Base-by-base conservation (phyloP, 75 land plant species). In the Picea glauca region DNA sequence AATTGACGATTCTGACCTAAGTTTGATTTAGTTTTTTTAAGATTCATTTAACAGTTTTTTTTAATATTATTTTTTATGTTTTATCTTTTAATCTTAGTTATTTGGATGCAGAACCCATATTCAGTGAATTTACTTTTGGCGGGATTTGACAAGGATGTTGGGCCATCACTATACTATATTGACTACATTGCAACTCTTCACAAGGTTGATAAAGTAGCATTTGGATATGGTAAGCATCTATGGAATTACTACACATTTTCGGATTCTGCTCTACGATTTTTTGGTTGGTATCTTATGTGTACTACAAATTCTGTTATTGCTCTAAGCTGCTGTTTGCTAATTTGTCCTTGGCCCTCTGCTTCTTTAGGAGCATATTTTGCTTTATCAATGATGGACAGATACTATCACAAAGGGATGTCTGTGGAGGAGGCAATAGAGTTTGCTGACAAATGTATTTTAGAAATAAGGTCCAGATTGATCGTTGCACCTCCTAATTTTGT, bases 181-280 rank as follows among this genome's bases (percentile, higher is more conserved):
- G 97, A 96, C 81, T 96, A 96, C 84, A 91, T 95, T 84, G 91
- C 98, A 6, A 90, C 96, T 20, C 87, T 91, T 70, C 98, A 95
- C 90, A 93, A 96, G 88, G 60, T 96, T 59, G 94, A 96, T 15
- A 96, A 91, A 81, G 97, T 89, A 50, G 97, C 97, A 17, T 84
- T 96, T 80, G 98, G 97, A 74, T 96, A 96, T 68, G 98, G 96
- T 38, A 72, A 80, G 88, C 57, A 61, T 23, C 63, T 59, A 2
- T 9, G 26, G 54, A 70, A 70, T 38, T 79, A 46, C 77, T 73
- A 18, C 12, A 18, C 66, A 63, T 15, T 77, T 77, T 18, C 20
- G 40, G 35, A 12, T 64, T 77, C 14, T 20, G 13, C 14, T 40
- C 23, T 66, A 17, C 18, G 2, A 46, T 31, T 18, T 75, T 35